Percentiles rank a stretch among this genome's conserved stretches.
Evolutionary conservation across 177 flowering plant species (phyloP).

Genomic region (Vitis hybrid): DNA sequence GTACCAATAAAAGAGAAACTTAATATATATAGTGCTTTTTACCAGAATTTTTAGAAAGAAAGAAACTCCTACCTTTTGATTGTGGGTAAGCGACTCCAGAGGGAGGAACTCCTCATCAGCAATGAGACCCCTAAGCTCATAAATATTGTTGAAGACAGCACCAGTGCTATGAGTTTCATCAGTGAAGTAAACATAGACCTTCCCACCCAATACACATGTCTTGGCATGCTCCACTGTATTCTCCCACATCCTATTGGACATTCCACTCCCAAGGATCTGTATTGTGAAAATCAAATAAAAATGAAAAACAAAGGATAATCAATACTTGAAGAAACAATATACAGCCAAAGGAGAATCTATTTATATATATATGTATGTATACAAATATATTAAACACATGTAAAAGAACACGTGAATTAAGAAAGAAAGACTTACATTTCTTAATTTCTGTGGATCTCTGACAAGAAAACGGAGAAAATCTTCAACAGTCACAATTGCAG

Average conservation of each 20-base stretch:
- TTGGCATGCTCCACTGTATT: slow-evolving; percentile 69
- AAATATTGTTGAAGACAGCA: slow-evolving; percentile 60
- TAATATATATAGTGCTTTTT: neutral
- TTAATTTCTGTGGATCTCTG: slow-evolving; percentile 57
- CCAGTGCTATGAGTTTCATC: slow-evolving; percentile 42
- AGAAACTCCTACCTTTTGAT: slow-evolving; percentile 54
- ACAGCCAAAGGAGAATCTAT: neutral
- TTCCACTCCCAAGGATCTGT: slow-evolving; percentile 67
- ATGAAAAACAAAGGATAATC: slow-evolving; percentile 1
- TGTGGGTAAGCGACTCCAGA: slow-evolving; percentile 53
- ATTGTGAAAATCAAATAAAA: slow-evolving; percentile 4
- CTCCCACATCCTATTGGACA: slow-evolving; percentile 83
- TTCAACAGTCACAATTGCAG: slow-evolving; percentile 57
- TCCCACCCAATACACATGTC: slow-evolving; percentile 61
- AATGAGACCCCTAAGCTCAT: slow-evolving; percentile 67
- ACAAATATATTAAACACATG: neutral
- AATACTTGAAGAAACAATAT: neutral
- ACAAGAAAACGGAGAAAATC: slow-evolving; percentile 69
- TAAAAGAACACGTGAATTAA: neutral
- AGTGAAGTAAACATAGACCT: slow-evolving; percentile 60
- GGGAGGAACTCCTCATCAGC: slow-evolving; percentile 50
- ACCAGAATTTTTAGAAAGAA: neutral
- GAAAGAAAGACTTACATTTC: slow-evolving; percentile 39
- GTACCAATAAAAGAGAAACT: no score
- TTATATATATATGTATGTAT: no score